A percentile compares a stretch with the other conserved stretches of the same genome.
phyloP scores from a whole-genome alignment of 1,139 yeast genomes.

The Pneumocystis murina region DNA sequence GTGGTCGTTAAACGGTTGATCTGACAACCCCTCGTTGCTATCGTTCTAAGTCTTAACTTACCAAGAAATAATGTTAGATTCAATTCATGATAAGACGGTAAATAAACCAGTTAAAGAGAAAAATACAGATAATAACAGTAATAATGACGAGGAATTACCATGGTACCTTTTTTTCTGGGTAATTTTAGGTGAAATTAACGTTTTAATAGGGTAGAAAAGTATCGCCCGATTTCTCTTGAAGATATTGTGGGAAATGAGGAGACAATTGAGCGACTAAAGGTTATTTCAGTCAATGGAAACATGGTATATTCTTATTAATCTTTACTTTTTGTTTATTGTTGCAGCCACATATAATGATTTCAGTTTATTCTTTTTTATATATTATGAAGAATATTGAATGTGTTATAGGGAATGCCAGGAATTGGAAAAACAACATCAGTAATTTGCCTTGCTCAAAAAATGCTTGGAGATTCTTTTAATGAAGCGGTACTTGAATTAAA shows the following conservation, averaged over 20 bases:
- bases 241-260: conserved; percentile 92
- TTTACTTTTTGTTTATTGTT: neutral
- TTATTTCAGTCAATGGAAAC: conserved; percentile 83
- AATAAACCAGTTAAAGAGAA: neutral
- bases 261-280: conserved; percentile 66
- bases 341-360: neutral
- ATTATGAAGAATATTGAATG: conserved; percentile 22
- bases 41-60: neutral
- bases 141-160: neutral
- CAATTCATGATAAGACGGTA: neutral
- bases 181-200: neutral
- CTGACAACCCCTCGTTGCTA: neutral
- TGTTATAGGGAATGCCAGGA: conserved; percentile 54
- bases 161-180: neutral
- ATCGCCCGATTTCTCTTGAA: conserved; percentile 60
- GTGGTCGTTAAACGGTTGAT: neutral
- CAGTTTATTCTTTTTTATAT: neutral
- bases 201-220: conserved; percentile 71
- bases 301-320: conserved; percentile 85
- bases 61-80: neutral
- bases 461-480: conserved; percentile 56
- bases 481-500: conserved; percentile 86
- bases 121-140: neutral
- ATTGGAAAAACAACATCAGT: conserved; percentile 93
- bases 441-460: conserved; percentile 74